Conservation (phyloP, 2,329 filamentous ascomycete species). For the Cucurbitaria berberidis region DNA sequence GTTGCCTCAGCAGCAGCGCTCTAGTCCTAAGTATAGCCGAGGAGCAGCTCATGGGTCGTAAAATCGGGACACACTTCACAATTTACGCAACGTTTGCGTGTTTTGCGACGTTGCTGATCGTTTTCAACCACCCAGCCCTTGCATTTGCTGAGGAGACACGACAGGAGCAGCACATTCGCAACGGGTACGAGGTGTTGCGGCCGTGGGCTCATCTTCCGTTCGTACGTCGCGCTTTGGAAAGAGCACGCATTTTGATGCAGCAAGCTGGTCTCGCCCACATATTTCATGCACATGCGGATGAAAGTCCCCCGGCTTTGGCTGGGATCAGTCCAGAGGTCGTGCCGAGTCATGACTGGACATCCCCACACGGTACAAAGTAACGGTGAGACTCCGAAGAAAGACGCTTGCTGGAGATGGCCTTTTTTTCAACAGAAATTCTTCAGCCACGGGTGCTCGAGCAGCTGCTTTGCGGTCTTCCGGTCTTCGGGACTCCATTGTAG, state of each 20-base stretch:
- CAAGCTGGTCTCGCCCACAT: constrained; percentile 22
- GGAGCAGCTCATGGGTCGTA: constrained; percentile 31
- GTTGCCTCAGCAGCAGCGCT: constrained; percentile 24
- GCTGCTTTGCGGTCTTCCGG: too few species aligned
- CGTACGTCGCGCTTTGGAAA: constrained; percentile 26
- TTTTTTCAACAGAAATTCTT: too few species aligned
- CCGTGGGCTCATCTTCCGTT: constrained; percentile 32
- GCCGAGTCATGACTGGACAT: constrained; percentile 8
- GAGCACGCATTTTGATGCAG: constrained; percentile 26
- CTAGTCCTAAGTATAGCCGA: constrained; percentile 28
- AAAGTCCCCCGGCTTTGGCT: constrained; percentile 4
- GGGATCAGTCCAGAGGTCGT: constrained; percentile 6
- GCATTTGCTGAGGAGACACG: constrained; percentile 28
- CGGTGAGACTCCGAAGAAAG: too few species aligned
- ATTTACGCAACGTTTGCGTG: constrained; percentile 26
- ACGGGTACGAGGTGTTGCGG: constrained; percentile 27
- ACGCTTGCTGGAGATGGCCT: too few species aligned
- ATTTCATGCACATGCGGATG: constrained; percentile 12
- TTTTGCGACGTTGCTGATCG: constrained; percentile 27
- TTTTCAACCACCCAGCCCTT: constrained; percentile 23
- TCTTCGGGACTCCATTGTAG: too few species aligned
- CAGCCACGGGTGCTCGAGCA: too few species aligned
- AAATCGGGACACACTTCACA: constrained; percentile 33
- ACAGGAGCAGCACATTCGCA: constrained; percentile 31
- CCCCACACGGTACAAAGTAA: too few species aligned